phyloP scores from a whole-genome alignment of 768 basidiomycete genomes.

The Leccinum longicurvipes region DNA sequence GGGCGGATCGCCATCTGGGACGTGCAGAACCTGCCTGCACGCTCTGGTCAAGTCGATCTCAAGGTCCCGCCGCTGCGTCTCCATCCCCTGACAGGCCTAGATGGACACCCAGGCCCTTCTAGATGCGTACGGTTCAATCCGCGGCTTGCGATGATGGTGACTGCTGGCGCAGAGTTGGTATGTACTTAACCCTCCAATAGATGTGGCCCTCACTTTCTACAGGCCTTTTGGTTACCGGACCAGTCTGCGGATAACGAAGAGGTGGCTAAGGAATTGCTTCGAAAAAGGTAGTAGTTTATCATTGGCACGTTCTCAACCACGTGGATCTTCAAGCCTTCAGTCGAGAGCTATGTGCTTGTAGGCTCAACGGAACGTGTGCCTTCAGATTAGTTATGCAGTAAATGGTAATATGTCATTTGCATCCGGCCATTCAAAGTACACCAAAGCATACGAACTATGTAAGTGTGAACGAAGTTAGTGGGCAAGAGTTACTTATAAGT shows the following conservation, averaged over 20 bases:
- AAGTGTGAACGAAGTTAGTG: constrained; percentile 9
- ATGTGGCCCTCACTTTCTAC: constrained; percentile 15
- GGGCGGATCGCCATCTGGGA: constrained; percentile 91
- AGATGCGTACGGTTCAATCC: constrained; percentile 92
- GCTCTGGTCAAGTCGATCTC: constrained; percentile 51
- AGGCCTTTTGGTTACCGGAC: constrained; percentile 72
- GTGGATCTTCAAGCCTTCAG: neutral
- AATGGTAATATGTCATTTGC: neutral
- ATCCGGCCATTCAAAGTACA: neutral
- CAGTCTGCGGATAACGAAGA: constrained; percentile 66
- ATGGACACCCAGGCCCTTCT: constrained; percentile 80
- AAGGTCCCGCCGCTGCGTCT: constrained; percentile 50
- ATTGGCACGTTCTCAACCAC: neutral
- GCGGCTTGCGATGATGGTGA: constrained; percentile 81
- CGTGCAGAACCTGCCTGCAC: constrained; percentile 55
- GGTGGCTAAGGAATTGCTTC: constrained; percentile 64
- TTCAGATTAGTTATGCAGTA: neutral
- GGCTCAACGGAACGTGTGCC: neutral
- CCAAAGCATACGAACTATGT: neutral
- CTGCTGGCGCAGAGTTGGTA: constrained; percentile 82
- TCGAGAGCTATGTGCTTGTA: too few relatives aligned
- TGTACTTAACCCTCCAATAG: constrained; percentile 20
- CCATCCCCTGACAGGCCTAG: constrained; percentile 50
- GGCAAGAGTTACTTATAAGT: neutral
- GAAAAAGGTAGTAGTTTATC: constrained; percentile 38